Conservation (phyloP, 1,284 basidiomycete species). For the Leccinum angustisporum region DNA sequence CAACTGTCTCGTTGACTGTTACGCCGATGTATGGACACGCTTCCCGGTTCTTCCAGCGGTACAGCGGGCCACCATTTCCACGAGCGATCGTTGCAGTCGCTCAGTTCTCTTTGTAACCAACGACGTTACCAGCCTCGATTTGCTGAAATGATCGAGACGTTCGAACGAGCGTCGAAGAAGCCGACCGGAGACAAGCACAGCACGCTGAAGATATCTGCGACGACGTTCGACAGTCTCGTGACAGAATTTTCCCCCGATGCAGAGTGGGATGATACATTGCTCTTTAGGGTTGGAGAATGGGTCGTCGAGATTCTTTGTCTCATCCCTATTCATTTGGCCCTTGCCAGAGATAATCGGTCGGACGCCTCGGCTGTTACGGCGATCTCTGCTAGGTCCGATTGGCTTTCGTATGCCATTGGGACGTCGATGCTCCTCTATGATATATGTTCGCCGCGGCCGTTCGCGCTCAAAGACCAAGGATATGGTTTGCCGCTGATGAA, state of each 20-base stretch:
- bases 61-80: slow-evolving; percentile 43
- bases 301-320: slow-evolving; percentile 59
- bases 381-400: no score
- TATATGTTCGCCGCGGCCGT: slow-evolving; percentile 81
- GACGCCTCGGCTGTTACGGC: slow-evolving; percentile 14
- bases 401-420: slow-evolving; percentile 73
- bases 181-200: slow-evolving; percentile 46
- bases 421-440: slow-evolving; percentile 96
- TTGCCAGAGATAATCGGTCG: slow-evolving; percentile 53
- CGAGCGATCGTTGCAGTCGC: slow-evolving; percentile 28
- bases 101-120: slow-evolving; percentile 46
- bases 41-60: slow-evolving; percentile 60
- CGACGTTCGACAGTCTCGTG: slow-evolving; percentile 19
- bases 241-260: slow-evolving; percentile 5
- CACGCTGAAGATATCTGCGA: slow-evolving; percentile 33
- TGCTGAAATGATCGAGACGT: slow-evolving; percentile 43
- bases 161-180: slow-evolving; percentile 49
- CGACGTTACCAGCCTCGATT: slow-evolving; percentile 42
- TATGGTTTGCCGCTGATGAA: slow-evolving; percentile 91
- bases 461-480: slow-evolving; percentile 94
- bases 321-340: slow-evolving; percentile 62
- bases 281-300: slow-evolving; percentile 55
- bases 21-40: slow-evolving; percentile 59
- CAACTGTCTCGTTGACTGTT: slow-evolving; percentile 56
- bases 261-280: slow-evolving; percentile 33